Base-by-base conservation (phyloP, 2,329 filamentous ascomycete species). In the Tetracladium maxilliforme region DNA sequence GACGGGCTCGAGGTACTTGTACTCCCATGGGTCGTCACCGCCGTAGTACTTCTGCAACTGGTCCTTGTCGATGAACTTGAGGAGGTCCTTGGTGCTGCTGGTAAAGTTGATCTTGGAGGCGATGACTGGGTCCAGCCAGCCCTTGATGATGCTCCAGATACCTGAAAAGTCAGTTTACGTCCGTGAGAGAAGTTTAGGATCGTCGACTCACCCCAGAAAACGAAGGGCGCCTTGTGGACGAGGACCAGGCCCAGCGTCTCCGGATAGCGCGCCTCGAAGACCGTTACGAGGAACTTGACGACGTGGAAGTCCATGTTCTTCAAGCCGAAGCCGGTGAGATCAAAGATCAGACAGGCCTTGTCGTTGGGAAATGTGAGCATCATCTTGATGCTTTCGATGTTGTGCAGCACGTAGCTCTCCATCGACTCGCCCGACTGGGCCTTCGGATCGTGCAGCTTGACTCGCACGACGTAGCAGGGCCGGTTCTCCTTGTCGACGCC, bases 221-320 rank as follows among this genome's bases (percentile, higher is more conserved):
- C 55, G 67, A 75, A 82, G 4, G 77, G 77, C 1, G 76, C 66
- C 43, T 81, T 80, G 54, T 82, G 78, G 22, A 83, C 71, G 21
- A 81, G 64, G 4, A 82, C 71, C 2, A 64, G 54, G 19, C 74
- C 76, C 3, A 83, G 56, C 1, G 70, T 77, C 44, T 83, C 77
- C 3, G 77, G 77, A 39, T 82, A 83, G 41, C 81, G 78, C 24
- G 77, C 75, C 51, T 83, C 77, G 38, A 83, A 79, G 41, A 74
- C 76, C 37, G 80, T 77, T 48, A 82, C 78, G 55, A 83, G 76
- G 52, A 81, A 82, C 37, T 79, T 82, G 25, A 82, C 72, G 1
- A 76, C 73, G 1, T 70, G 61, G 43, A 81, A 82, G 47, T 83
- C 77, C n/a, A 83, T 81, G 49, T 83, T 82, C 8, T 70, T 61